Evolutionary conservation across 495 filamentous ascomycete genomes (phyloP).

Genomic region (Ascobolus immersus): DNA sequence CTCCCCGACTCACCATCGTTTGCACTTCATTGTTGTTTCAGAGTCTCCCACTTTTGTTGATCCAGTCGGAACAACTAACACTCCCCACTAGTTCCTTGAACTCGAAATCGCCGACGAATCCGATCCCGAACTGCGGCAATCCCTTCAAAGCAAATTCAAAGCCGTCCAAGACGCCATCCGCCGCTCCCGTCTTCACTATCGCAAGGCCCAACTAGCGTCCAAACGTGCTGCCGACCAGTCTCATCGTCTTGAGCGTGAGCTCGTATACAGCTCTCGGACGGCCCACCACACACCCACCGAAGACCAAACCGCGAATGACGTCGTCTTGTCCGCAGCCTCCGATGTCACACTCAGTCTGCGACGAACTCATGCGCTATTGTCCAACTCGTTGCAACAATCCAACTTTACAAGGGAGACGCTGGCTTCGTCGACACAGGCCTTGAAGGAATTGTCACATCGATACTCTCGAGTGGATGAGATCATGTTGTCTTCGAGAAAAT

Average conservation of each 20-base stretch:
- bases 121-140: too few species aligned
- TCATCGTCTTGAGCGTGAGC: conserved; percentile 46
- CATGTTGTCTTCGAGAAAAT: conserved; percentile 40
- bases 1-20: neutral
- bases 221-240: conserved; percentile 49
- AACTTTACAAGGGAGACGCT: conserved; percentile 75
- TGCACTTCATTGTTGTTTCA: neutral
- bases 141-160: too few species aligned
- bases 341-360: conserved; percentile 68
- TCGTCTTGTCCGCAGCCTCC: conserved; percentile 42
- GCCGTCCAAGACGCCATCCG: too few species aligned
- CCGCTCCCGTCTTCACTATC: conserved; percentile 52
- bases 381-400: conserved; percentile 52
- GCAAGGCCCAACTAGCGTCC: conserved; percentile 59
- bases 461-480: conserved; percentile 58
- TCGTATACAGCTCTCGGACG: conserved; percentile 21
- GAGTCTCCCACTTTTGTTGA: too few species aligned
- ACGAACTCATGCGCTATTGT: conserved; percentile 63
- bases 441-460: conserved; percentile 48
- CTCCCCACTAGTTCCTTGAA: too few species aligned
- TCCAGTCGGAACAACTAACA: too few species aligned
- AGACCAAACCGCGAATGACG: conserved; percentile 24
- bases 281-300: conserved; percentile 3
- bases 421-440: conserved; percentile 51
- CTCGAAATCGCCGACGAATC: too few species aligned